A percentile compares a stretch with the other conserved stretches of the same genome.
Evolutionary conservation across 768 basidiomycete species (phyloP).

Genomic region (Boletus subparvulus): DNA sequence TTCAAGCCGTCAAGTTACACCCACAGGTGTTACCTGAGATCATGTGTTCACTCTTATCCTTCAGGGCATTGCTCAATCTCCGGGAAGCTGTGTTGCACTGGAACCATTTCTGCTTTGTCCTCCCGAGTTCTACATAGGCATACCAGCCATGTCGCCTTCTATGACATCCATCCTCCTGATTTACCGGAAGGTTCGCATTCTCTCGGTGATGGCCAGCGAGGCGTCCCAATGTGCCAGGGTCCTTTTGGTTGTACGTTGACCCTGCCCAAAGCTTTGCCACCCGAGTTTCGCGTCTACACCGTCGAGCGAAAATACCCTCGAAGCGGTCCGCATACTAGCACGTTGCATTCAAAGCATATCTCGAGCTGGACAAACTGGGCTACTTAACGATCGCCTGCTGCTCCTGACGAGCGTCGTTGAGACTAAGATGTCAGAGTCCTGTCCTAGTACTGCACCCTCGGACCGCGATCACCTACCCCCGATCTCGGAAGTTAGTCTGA

Average conservation of each 20-base stretch:
- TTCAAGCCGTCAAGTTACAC: constrained; percentile 43
- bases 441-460: too few species aligned
- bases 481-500: too few species aligned
- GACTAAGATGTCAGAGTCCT: constrained; percentile 19
- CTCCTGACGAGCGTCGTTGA: constrained; percentile 59
- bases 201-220: constrained; percentile 26
- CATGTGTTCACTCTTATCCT: constrained; percentile 9
- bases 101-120: constrained; percentile 70
- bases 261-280: constrained; percentile 55
- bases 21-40: constrained; percentile 44
- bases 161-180: constrained; percentile 67
- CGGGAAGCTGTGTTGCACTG: constrained; percentile 69
- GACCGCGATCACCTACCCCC: too few species aligned
- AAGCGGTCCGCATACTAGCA: constrained; percentile 68
- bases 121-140: constrained; percentile 48
- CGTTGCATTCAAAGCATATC: constrained; percentile 70
- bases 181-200: constrained; percentile 62
- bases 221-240: constrained; percentile 40
- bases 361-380: constrained; percentile 52
- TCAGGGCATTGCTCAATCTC: constrained; percentile 74
- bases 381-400: constrained; percentile 69
- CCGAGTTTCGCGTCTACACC: constrained; percentile 50
- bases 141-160: constrained; percentile 53
- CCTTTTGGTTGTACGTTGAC: constrained; percentile 62
- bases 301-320: constrained; percentile 48